Evolutionary conservation across 106 monocot genomes (phyloP).

Genomic region (Posidonia australis): DNA sequence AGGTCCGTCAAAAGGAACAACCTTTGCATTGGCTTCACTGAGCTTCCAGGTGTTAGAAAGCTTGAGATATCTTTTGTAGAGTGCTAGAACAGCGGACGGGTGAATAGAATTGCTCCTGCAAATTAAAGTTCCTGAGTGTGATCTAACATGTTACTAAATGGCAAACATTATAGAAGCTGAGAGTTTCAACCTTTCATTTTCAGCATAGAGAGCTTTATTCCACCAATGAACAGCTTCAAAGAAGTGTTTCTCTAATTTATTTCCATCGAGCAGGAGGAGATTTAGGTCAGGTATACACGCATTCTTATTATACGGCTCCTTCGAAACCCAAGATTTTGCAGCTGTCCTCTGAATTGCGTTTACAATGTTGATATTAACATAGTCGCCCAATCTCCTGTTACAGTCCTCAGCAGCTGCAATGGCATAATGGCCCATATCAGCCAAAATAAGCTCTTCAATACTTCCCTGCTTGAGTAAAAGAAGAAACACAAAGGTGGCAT

Average conservation of each 20-base stretch:
- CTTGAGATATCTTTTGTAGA: constrained; percentile 42
- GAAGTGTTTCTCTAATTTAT: constrained; percentile 28
- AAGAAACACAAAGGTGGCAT: no score
- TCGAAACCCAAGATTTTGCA: constrained; percentile 54
- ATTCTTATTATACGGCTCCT: constrained; percentile 47
- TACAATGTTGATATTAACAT: constrained; percentile 46
- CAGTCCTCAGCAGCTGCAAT: constrained; percentile 56
- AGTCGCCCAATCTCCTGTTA: constrained; percentile 39
- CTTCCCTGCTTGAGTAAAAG: constrained; percentile 35
- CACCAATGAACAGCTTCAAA: constrained; percentile 54
- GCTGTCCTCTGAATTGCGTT: constrained; percentile 70
- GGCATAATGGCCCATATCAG: constrained; percentile 41
- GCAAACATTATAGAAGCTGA: not conserved
- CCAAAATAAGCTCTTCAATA: constrained; percentile 53
- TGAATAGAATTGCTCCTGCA: constrained; percentile 29
- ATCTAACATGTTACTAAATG: not conserved
- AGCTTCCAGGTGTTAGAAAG: constrained; percentile 58
- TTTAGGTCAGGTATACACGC: constrained; percentile 52
- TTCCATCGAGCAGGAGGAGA: constrained; percentile 45
- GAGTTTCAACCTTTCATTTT: constrained; percentile 29
- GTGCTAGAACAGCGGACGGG: constrained; percentile 31
- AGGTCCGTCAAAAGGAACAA: constrained; percentile 52
- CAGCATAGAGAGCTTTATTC: constrained; percentile 42
- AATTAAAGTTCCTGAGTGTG: not conserved
- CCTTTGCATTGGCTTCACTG: constrained; percentile 11